Evolutionary conservation across 1,284 basidiomycete genomes (phyloP), one percentile per base, ranked within the genome.

Genomic region (Tilletia caries): DNA sequence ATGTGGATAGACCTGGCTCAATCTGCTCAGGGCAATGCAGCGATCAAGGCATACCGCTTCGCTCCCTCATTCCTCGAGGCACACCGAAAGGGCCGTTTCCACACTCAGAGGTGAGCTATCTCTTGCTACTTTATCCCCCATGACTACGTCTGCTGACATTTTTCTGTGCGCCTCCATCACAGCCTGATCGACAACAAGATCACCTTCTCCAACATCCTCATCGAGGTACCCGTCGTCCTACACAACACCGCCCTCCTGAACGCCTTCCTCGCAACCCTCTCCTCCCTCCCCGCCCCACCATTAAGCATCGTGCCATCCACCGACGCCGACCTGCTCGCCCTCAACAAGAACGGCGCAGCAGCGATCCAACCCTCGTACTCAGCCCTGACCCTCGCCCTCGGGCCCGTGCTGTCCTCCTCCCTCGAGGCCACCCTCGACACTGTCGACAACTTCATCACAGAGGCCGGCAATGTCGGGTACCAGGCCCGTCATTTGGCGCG

Each of bases 1-100:
- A 20, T 62, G 12, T 62, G 29, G 34, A 15, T 27, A 62, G 58
- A 83, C 74, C 73, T 79, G 23, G 81, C 80, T 6, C 80, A 83
- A 74, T 81, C 81, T 50, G 88, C 89, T 68, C 89, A 91, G 76
- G 93, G 94, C 65, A 95, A 93, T 82, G 89, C 94, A 65, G 90
- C 90, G 50, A 91, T 98, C 86, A 91, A 91, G 78, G 96, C 95
- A 62, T 98, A 92, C 88, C 89, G 90, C 75, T 86, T 98, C 73
- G 91, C 92, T 50, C 86, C 89, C 65, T 87, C 89, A 13, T 98
- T 97, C 83, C 85, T 94, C 82, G 89, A 90, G 74, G 93, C 93
- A 8, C 91, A 92, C 85, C 92, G 91, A 84, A 89, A 88, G 80
- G 89, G 89, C 73, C 93, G 91, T 84, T 97, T 98, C 86, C 92